phyloP scores from a whole-genome alignment of 345 rosid species.

The Arabidopsis arenosa region DNA sequence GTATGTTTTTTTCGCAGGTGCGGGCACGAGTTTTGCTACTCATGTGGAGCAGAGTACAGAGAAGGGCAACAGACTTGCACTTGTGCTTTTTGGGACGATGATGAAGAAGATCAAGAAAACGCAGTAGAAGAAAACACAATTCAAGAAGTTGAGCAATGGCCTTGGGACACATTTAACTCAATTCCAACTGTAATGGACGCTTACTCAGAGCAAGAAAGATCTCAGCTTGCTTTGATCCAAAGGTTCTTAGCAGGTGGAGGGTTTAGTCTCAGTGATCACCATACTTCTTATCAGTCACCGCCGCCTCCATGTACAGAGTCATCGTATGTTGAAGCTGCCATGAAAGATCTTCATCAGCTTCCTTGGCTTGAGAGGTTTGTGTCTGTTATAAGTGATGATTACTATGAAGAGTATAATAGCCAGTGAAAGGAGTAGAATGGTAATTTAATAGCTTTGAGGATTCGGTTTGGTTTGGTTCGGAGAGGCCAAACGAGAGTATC shows the following conservation, averaged over 20 bases:
- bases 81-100: conserved; percentile 92
- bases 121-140: conserved; percentile 57
- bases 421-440: conserved; percentile 53
- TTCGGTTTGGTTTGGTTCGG: conserved; percentile 32
- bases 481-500: conserved; percentile 48
- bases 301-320: conserved; percentile 82
- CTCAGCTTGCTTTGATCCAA: conserved; percentile 88
- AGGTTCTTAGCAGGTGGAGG: conserved; percentile 91
- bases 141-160: conserved; percentile 96
- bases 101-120: conserved; percentile 56
- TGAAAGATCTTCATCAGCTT: conserved; percentile 94
- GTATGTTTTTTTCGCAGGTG: conserved; percentile 60
- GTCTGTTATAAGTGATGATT: conserved; percentile 93
- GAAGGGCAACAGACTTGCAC: conserved; percentile 80
- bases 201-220: conserved; percentile 94
- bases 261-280: conserved; percentile 86
- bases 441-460: conserved; percentile 9
- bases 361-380: conserved; percentile 99
- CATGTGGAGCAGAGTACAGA: conserved; percentile 88
- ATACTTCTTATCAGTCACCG: conserved; percentile 71
- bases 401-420: conserved; percentile 70
- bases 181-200: conserved; percentile 87
- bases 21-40: conserved; percentile 93
- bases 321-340: conserved; percentile 83
- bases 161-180: conserved; percentile 90